Evolutionary conservation across 345 rosid species (phyloP).

Genomic region (Capsella bursapastoris): DNA sequence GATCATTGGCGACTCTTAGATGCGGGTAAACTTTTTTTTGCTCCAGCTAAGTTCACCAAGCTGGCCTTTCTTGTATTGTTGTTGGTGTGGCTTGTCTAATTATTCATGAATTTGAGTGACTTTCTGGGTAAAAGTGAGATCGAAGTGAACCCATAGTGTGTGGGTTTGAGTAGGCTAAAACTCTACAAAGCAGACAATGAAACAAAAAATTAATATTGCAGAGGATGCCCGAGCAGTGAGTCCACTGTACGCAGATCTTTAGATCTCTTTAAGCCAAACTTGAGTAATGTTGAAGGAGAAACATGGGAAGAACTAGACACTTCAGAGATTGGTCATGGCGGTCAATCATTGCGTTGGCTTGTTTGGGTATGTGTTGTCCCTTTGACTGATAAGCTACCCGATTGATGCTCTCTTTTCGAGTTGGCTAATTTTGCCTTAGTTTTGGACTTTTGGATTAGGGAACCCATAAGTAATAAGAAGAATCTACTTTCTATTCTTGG

Average conservation of each 20-base stretch:
- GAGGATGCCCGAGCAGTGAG: constrained; percentile 81
- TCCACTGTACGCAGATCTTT: constrained; percentile 70
- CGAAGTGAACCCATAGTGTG: constrained; percentile 27
- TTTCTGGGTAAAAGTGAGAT: constrained; percentile 5
- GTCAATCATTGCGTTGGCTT: constrained; percentile 84
- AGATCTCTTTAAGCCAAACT: constrained; percentile 73
- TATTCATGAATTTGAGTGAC: not conserved
- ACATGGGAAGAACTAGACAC: constrained; percentile 92
- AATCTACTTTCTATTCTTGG: constrained; percentile 23
- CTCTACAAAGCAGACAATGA: constrained; percentile 61
- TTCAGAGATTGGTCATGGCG: constrained; percentile 73
- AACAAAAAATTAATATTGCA: constrained; percentile 74
- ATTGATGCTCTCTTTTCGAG: not conserved
- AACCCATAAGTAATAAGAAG: not conserved
- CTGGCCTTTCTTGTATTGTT: not conserved
- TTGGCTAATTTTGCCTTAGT: not conserved
- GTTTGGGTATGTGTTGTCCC: constrained; percentile 71
- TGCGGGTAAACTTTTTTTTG: constrained; percentile 61
- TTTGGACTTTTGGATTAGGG: not conserved
- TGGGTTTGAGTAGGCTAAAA: constrained; percentile 55
- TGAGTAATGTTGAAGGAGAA: constrained; percentile 67
- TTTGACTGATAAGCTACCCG: constrained; percentile 5
- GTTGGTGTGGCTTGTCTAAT: constrained; percentile 1
- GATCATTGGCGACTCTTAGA: constrained; percentile 74
- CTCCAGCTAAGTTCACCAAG: not conserved